Evolutionary conservation across 768 basidiomycete species (phyloP).

Genomic region (Artomyces pyxidatus): DNA sequence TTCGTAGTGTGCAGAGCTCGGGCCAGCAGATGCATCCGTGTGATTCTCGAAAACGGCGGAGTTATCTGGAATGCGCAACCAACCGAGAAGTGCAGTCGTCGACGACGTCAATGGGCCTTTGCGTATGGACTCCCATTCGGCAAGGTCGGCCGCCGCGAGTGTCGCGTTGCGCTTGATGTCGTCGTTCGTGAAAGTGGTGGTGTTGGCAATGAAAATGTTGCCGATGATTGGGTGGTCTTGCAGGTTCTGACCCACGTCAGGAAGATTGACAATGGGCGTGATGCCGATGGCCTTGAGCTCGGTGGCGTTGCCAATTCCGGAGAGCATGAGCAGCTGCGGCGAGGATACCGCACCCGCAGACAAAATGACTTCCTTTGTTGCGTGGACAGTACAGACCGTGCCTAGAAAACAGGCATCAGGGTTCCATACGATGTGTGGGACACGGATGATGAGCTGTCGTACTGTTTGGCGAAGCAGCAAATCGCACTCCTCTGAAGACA

Average conservation of each 20-base stretch:
- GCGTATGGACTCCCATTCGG: constrained; percentile 4
- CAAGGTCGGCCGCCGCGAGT: not conserved
- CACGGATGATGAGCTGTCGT: not conserved
- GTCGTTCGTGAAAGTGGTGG: constrained; percentile 2
- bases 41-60: constrained; percentile 3
- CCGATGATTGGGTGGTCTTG: constrained; percentile 21
- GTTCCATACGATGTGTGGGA: too few species aligned
- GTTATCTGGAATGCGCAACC: constrained; percentile 8
- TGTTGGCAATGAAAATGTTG: constrained; percentile 6
- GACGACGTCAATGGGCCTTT: constrained; percentile 6
- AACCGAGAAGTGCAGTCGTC: not conserved
- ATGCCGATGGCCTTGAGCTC: constrained; percentile 23
- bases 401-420: not conserved
- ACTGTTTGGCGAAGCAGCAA: not conserved
- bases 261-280: constrained; percentile 22
- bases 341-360: constrained; percentile 2
- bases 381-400: not conserved
- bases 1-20: constrained; percentile 11
- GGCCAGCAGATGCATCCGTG: constrained; percentile 13
- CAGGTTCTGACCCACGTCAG: constrained; percentile 30
- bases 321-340: constrained; percentile 18
- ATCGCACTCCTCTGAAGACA: constrained; percentile 1
- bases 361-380: constrained; percentile 1
- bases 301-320: constrained; percentile 26
- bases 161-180: constrained; percentile 9